Base-by-base conservation (phyloP, 352 stramenopile genomes). In the Phytophthora brassicae region DNA sequence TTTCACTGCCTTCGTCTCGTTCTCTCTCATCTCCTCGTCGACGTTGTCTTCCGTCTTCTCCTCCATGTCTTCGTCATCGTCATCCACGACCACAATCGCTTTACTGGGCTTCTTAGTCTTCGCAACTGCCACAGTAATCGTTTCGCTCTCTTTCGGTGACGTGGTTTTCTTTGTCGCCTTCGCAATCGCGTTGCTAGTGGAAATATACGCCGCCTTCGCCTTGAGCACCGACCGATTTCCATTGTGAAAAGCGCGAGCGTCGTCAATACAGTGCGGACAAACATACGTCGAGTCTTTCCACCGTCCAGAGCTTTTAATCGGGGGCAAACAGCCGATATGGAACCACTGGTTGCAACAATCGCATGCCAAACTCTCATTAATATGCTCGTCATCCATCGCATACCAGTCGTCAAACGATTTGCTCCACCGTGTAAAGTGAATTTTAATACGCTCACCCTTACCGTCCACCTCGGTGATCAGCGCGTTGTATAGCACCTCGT, bases 321-420 rank as follows among this genome's bases (percentile, higher is more conserved):
- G 81, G 19, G 86, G 86, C 14, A 95, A 52, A 45, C 86, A 95
- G 47, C 79, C 82, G 35, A 95, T 95, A 62, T 95, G 86, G 62
- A 95, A 95, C 86, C 86, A 95, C 13, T 81, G 74, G 64, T 95
- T 95, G 65, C 86, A 95, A 68, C 86, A 90, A 59, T 95, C 86
- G 74, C 86, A 95, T 16, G 86, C 86, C n/a, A 95, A 69, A 56
- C 82, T 92, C 59, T 95, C 86, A 60, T 95, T 95, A 48, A 95
- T 91, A 56, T 83, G 84, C 55, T 95, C 86, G 64, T 95, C 86
- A 60, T 95, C 86, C 86, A 95, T 95, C 11, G 84, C 72, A 64
- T 95, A 95, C 86, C 86, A 95, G 57, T 91, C 81, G 45, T 95
- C 86, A 55, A 95, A 95, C 58, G 84, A 90, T 47, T 95, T 95